Evolutionary conservation across 2,329 filamentous ascomycete species (phyloP), one percentile per base, ranked within the genome.

Genomic region (Diplodia intermedia): DNA sequence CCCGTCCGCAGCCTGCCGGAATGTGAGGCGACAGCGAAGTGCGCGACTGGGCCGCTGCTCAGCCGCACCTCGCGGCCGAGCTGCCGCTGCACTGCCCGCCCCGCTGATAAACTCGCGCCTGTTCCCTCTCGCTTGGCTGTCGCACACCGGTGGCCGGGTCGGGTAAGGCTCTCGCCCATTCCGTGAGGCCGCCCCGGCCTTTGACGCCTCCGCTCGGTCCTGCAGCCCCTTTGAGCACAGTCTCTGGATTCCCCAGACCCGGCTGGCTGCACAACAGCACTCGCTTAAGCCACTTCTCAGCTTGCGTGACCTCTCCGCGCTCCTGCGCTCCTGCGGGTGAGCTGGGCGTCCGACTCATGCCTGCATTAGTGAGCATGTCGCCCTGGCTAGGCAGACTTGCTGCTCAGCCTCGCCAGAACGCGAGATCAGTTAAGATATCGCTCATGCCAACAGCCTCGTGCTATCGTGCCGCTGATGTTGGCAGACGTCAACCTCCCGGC

Each of bases 361-460:
- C 11, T 50, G 26, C 57, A 61, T 61, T 61, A 33, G 40, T 23
- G 56, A 61, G 26, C n/a, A 29, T 62, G 29, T 20, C 40, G 26
- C 57, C 15, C 15, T 20, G 40, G 57, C 56, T 26, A 31, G 56
- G 56, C 56, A 60, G 56, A 60, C 56, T 60, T 47, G 57, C 57
- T 29, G 9, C 12, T 62, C 57, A 62, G 57, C 57, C 57, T 49
- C 40, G 40, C 9, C 40, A 29, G 26, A 5, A 62, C 23, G 40
- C 26, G n/a, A 12, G 18, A 50, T n/a, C n/a, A 3, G 40, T 62
- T 62, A 62, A 62, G 40, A 62, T 33, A 61, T 40, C 9, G 52
- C 52, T 33, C 52, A 7, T 33, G 26, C 33, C 38, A 43, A n/a
- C 7, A 20, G 40, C n/a, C 40, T 49, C 38, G 56, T 49, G 38